Percentiles rank a stretch among this genome's conserved stretches.
These are phyloP conservation scores for Forsythia viridissima DNA, from an alignment of 257 asterid genomes.

Conservation along the genomic window DNA sequence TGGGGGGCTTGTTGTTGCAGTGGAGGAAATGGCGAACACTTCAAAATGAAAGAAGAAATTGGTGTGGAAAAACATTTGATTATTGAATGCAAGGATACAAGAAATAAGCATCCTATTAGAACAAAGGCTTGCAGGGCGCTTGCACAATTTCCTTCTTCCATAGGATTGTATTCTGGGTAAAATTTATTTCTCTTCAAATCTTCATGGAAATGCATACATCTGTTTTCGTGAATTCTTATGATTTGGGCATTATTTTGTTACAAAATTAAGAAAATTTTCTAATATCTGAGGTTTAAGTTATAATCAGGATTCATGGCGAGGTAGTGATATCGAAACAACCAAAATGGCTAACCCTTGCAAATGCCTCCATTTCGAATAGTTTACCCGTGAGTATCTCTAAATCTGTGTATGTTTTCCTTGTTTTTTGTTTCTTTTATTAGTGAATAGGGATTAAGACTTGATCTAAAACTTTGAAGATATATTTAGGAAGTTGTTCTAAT, in stretches of 20 bases:
- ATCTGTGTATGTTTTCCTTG: neutral
- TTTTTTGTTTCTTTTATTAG: neutral
- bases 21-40: constrained; percentile 42
- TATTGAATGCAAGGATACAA: constrained; percentile 56
- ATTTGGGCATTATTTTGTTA: neutral
- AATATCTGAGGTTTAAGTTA: neutral
- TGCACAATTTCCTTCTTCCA: constrained; percentile 52
- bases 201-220: neutral
- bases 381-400: constrained; percentile 24
- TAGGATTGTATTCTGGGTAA: constrained; percentile 83
- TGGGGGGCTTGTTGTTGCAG: constrained; percentile 84
- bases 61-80: constrained; percentile 22
- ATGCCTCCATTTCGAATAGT: constrained; percentile 36
- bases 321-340: constrained; percentile 67
- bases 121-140: constrained; percentile 65
- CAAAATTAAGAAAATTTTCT: neutral
- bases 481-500: neutral
- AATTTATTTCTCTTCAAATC: neutral
- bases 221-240: neutral
- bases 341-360: constrained; percentile 50
- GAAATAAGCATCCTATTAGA: constrained; percentile 46
- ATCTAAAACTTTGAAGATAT: neutral
- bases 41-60: constrained; percentile 40
- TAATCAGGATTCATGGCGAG: constrained; percentile 76
- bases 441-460: neutral